phyloP scores from a whole-genome alignment of 805 yeast species.

The Metschnikowia henanensis region DNA sequence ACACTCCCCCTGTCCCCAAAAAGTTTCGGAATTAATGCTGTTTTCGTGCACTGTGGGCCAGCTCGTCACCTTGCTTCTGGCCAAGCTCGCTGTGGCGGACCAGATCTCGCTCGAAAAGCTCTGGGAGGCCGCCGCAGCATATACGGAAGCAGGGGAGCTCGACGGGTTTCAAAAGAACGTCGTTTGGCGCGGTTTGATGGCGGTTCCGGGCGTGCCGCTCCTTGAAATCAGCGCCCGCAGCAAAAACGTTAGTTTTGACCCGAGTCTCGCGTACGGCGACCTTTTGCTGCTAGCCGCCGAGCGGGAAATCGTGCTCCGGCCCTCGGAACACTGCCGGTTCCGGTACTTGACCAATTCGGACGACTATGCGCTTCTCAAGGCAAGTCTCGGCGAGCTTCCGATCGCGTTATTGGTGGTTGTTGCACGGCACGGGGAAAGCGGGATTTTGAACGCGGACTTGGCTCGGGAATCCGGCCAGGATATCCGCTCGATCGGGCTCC shows the following conservation, averaged over 20 bases:
- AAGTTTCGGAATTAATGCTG: constrained; percentile 12
- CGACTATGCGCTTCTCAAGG: constrained; percentile 46
- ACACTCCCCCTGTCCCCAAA: background rate
- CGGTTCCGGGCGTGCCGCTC: constrained; percentile 15
- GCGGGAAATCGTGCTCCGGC: constrained; percentile 25
- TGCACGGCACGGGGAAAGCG: constrained; percentile 54
- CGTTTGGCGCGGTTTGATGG: constrained; percentile 42
- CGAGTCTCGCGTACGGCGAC: constrained; percentile 10
- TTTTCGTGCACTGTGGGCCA: constrained; percentile 18
- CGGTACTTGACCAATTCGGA: constrained; percentile 51
- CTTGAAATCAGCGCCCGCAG: constrained; percentile 15
- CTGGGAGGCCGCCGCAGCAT: constrained; percentile 12
- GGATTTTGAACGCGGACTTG: constrained; percentile 60
- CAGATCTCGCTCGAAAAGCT: constrained; percentile 13
- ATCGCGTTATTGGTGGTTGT: constrained; percentile 60
- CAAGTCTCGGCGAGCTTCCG: constrained; percentile 51
- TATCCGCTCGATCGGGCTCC: constrained; percentile 63
- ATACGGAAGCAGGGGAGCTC: constrained; percentile 9
- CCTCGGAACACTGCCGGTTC: constrained; percentile 59
- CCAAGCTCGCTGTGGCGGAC: constrained; percentile 18
- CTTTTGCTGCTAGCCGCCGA: constrained; percentile 14
- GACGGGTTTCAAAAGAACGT: constrained; percentile 39
- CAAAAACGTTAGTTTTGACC: constrained; percentile 13
- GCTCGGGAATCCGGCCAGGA: constrained; percentile 64
- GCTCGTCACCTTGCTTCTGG: constrained; percentile 15